Evolutionary conservation across 805 yeast genomes (phyloP).

Genomic region (Wickerhamomyces hampshirensis): DNA sequence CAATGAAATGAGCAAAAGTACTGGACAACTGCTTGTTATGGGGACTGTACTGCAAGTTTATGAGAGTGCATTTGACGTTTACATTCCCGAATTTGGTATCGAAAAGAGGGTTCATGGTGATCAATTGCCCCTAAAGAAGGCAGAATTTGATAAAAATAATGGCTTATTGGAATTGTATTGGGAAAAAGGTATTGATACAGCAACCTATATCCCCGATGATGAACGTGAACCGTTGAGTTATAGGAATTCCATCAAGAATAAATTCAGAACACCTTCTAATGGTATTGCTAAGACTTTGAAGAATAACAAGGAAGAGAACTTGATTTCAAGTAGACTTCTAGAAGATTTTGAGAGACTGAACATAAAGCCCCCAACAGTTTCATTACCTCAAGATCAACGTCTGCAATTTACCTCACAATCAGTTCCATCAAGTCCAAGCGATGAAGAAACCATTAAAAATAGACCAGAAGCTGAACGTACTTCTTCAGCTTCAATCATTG

Average conservation of each 20-base stretch:
- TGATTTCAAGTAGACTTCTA: conserved; percentile 34
- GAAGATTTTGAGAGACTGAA: conserved; percentile 47
- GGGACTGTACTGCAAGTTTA: conserved; percentile 90
- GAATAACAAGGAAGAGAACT: conserved; percentile 16
- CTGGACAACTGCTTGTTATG: conserved; percentile 80
- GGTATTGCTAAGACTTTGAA: conserved; percentile 63
- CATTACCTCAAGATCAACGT: conserved; percentile 23
- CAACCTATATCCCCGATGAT: conserved; percentile 87
- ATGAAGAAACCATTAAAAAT: background rate
- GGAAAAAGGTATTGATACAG: conserved; percentile 91
- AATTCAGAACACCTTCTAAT: conserved; percentile 63
- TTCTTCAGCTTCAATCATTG: conserved; percentile 3
- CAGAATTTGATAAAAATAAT: conserved; percentile 75
- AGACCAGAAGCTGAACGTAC: background rate
- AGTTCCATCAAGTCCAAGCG: conserved; percentile 3
- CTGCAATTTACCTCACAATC: conserved; percentile 23
- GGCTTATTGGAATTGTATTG: conserved; percentile 79
- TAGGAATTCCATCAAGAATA: conserved; percentile 72
- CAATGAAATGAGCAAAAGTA: conserved; percentile 60
- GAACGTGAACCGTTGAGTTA: conserved; percentile 75
- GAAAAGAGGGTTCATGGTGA: conserved; percentile 97
- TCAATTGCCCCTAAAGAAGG: conserved; percentile 86
- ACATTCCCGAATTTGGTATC: conserved; percentile 88
- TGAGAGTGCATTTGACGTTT: conserved; percentile 93
- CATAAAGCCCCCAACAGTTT: conserved; percentile 36